These are phyloP conservation scores for Pulveroboletus ravenelii DNA, from an alignment of 768 basidiomycete genomes.

Conservation along the genomic window DNA sequence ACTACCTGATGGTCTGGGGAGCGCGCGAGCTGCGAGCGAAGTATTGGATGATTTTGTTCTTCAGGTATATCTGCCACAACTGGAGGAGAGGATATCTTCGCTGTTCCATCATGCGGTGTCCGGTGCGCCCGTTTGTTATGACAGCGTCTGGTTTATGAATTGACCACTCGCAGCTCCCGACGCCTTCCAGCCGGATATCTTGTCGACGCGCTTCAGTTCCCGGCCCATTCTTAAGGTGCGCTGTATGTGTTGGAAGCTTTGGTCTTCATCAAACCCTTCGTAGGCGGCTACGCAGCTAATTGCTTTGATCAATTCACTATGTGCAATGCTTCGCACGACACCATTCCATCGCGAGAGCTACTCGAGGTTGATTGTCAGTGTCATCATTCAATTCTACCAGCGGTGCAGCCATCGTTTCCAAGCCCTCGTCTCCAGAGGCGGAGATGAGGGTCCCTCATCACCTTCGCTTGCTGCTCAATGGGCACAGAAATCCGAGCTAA, in stretches of 20 bases:
- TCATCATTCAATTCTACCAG: conserved; percentile 96
- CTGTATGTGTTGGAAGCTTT: background rate
- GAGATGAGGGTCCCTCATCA: conserved; percentile 36
- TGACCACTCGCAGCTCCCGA: conserved; percentile 55
- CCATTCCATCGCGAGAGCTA: conserved; percentile 96
- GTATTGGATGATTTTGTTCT: conserved; percentile 91
- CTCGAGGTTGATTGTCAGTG: conserved; percentile 85
- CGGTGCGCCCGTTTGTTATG: conserved; percentile 39
- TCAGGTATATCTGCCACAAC: conserved; percentile 86
- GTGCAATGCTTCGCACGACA: conserved; percentile 83
- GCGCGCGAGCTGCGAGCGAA: conserved; percentile 58
- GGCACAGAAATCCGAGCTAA: conserved; percentile 83
- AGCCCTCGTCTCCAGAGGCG: conserved; percentile 51
- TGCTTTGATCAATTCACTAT: conserved; percentile 87
- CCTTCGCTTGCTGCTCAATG: conserved; percentile 67
- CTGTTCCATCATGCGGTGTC: conserved; percentile 84
- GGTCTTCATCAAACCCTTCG: conserved; percentile 2
- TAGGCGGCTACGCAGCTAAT: conserved; percentile 83
- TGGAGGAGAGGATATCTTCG: conserved; percentile 88
- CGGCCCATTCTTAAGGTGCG: conserved; percentile 78
- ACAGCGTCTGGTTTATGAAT: background rate
- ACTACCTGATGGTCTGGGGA: conserved; percentile 69
- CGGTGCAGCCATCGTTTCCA: conserved; percentile 87
- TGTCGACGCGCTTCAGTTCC: conserved; percentile 56
- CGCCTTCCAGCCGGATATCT: conserved; percentile 80